Evolutionary conservation across 2,329 filamentous ascomycete genomes (phyloP).

Genomic region (Botrytis squamosa): DNA sequence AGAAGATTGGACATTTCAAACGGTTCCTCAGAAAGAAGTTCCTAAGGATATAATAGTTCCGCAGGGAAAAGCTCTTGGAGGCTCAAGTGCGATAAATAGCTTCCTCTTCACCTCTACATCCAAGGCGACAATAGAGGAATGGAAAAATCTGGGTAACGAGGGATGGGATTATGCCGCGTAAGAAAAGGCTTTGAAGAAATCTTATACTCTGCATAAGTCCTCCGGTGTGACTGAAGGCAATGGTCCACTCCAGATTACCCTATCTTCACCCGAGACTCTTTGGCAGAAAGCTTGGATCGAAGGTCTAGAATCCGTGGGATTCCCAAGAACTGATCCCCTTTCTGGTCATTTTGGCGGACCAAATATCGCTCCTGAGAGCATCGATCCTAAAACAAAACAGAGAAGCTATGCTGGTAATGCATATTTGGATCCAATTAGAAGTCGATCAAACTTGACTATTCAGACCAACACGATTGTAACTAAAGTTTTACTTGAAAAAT

Average conservation of each 20-base stretch:
- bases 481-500: background rate
- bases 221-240: background rate
- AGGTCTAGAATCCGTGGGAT: background rate
- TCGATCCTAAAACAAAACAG: background rate
- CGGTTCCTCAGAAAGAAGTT: background rate
- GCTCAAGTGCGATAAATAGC: background rate
- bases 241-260: background rate
- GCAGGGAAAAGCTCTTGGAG: background rate
- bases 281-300: background rate
- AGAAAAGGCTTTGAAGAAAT: background rate
- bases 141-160: background rate
- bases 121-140: background rate
- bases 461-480: background rate
- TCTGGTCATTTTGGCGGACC: background rate
- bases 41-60: background rate
- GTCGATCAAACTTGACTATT: background rate
- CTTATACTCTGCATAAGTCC: background rate
- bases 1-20: background rate
- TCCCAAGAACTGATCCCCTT: background rate
- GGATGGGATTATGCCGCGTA: background rate
- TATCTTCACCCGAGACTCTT: background rate
- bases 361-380: background rate
- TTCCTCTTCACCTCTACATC: background rate
- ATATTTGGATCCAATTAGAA: background rate
- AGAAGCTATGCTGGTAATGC: background rate